Base-by-base conservation (phyloP, 768 basidiomycete genomes). In the Lentinula aciculospora region DNA sequence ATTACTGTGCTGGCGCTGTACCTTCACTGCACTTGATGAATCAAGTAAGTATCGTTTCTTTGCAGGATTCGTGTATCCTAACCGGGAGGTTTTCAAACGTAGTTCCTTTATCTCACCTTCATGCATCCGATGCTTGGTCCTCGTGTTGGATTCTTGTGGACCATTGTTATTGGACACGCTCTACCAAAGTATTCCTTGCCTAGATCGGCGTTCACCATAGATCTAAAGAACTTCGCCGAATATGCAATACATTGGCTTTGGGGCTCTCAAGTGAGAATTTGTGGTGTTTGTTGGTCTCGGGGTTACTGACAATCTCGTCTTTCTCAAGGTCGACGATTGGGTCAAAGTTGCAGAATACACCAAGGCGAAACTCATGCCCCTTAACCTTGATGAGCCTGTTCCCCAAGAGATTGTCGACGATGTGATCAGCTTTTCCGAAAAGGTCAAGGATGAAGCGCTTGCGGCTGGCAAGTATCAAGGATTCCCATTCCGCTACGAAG, bases 51-150 rank as follows among this genome's bases (percentile, higher is more conserved):
- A 34, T 7, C 19, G 1, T 6, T n/a, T n/a, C n/a, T n/a, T n/a
- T n/a, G n/a, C n/a, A n/a, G n/a, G n/a, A n/a, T n/a, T n/a, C n/a
- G n/a, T n/a, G n/a, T n/a, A n/a, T n/a, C n/a, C n/a, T n/a, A n/a
- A n/a, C n/a, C n/a, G n/a, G n/a, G n/a, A n/a, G n/a, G n/a, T 44
- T 23, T 23, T 44, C 17, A 4, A 53, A 17, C 8, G 29, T 34
- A 61, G 60, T 61, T 61, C 60, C 60, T 61, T 34, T 61, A 61
- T 37, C 60, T 61, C n/a, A 58, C 57, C n/a, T 61, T 61, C 39
- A 58, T 61, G 60, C 60, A 61, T 34, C 60, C 60, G 4, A 12
- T 55, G 48, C 40, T 61, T 13, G 60, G 60, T 32, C 60, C 60
- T 21, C 57, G 60, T 23, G 45, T 61, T 19, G 57, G 57, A n/a